Evolutionary conservation across 2,329 filamentous ascomycete species (phyloP).

Genomic region (Fusarium sp.): DNA sequence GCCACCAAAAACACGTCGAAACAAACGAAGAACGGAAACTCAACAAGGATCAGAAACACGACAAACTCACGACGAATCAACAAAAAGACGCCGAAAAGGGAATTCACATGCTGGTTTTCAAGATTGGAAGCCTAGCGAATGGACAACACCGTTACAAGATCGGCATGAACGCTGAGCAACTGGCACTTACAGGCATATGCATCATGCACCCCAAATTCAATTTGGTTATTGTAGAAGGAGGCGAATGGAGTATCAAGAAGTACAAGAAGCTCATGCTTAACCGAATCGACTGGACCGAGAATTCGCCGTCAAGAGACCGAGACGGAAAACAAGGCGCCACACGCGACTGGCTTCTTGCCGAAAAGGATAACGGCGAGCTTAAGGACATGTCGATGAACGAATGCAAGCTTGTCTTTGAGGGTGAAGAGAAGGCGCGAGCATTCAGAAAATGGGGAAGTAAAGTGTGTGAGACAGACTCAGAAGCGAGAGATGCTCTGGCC

Average conservation of each 20-base stretch:
- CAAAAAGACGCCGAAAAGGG: constrained; percentile 89
- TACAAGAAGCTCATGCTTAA: constrained; percentile 95
- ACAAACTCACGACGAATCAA: constrained; percentile 86
- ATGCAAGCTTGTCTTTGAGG: constrained; percentile 89
- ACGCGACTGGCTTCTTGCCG: constrained; percentile 81
- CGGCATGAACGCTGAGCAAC: constrained; percentile 89
- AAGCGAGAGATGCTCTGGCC: constrained; percentile 83
- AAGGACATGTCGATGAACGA: constrained; percentile 87
- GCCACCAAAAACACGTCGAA: constrained; percentile 80
- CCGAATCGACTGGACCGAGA: constrained; percentile 95
- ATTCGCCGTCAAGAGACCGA: constrained; percentile 74
- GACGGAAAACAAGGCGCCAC: constrained; percentile 71
- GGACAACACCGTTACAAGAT: constrained; percentile 95
- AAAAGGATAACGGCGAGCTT: constrained; percentile 80
- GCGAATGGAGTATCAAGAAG: constrained; percentile 81
- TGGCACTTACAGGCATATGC: constrained; percentile 87
- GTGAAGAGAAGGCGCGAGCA: constrained; percentile 80
- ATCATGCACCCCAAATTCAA: constrained; percentile 91
- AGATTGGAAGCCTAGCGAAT: constrained; percentile 88
- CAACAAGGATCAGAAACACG: constrained; percentile 85
- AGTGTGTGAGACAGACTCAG: constrained; percentile 91
- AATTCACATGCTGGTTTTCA: constrained; percentile 88
- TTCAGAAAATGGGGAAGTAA: constrained; percentile 92
- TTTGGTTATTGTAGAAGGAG: constrained; percentile 91
- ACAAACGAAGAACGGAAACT: constrained; percentile 88